These are phyloP conservation scores for Rheum nobile DNA, from an alignment of 148 eudicot genomes.

Conservation along the genomic window DNA sequence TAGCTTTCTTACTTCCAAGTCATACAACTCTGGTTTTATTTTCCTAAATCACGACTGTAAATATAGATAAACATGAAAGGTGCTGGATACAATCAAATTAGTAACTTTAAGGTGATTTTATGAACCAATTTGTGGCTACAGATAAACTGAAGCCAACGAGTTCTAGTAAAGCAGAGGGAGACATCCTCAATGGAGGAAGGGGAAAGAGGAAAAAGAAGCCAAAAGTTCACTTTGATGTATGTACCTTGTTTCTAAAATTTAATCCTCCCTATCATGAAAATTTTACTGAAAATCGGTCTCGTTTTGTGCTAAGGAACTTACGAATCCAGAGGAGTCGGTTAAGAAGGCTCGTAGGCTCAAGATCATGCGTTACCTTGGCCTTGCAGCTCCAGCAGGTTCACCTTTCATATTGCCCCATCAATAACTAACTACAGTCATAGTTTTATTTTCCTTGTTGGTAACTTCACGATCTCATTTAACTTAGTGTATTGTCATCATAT, in stretches of 20 bases:
- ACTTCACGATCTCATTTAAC: background rate
- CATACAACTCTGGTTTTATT: too few species aligned
- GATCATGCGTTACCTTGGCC: conserved; percentile 39
- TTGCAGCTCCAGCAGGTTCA: conserved; percentile 42
- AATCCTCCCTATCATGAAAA: background rate
- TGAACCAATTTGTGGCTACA: background rate
- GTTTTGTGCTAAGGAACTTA: conserved; percentile 13
- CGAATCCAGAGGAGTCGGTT: conserved; percentile 11
- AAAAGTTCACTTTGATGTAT: conserved; percentile 40
- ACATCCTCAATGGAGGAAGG: conserved; percentile 16
- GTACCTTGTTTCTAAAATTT: too few species aligned
- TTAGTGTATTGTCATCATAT: background rate
- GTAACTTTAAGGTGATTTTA: too few species aligned
- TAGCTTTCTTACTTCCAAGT: background rate
- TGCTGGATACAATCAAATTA: background rate
- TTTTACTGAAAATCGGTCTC: background rate
- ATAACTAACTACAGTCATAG: background rate
- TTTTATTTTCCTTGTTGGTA: background rate
- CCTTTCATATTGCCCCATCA: conserved; percentile 17
- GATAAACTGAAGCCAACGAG: conserved; percentile 9
- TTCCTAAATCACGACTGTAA: background rate
- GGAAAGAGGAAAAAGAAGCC: conserved; percentile 32
- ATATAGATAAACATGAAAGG: background rate
- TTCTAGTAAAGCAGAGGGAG: conserved; percentile 24
- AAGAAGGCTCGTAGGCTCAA: conserved; percentile 26